Percentiles rank a stretch among this genome's conserved stretches.
These are phyloP conservation scores for Termitomyces sp. DNA, from an alignment of 768 basidiomycete species.

Conservation along the genomic window DNA sequence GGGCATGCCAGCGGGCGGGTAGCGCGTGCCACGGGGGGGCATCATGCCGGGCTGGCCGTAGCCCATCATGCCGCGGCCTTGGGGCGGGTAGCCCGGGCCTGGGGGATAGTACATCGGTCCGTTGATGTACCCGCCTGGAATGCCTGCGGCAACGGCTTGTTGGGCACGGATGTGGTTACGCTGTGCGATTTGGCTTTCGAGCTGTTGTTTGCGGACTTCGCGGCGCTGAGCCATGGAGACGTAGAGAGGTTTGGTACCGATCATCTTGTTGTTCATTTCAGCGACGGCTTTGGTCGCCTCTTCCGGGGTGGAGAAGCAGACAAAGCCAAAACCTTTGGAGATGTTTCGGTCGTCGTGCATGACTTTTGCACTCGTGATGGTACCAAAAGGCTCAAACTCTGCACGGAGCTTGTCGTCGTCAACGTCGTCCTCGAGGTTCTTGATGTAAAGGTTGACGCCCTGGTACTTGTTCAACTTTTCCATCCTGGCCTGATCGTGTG, in stretches of 20 bases:
- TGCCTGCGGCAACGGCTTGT: conserved; percentile 84
- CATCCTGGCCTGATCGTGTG: conserved; percentile 93
- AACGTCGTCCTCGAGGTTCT: conserved; percentile 97
- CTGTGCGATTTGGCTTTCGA: conserved; percentile 98
- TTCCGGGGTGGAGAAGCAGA: conserved; percentile 97
- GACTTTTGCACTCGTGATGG: conserved; percentile 97
- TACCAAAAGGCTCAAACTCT: conserved; percentile 96
- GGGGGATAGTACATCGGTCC: conserved; percentile 85
- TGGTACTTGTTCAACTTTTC: conserved; percentile 98
- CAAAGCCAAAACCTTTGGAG: conserved; percentile 97
- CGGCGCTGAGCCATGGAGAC: conserved; percentile 98
- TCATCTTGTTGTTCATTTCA: conserved; percentile 99
- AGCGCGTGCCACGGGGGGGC: conserved; percentile 58
- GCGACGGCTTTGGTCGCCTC: conserved; percentile 99
- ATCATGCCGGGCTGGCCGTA: conserved; percentile 83
- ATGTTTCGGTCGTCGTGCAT: conserved; percentile 95
- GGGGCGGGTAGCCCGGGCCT: conserved; percentile 75
- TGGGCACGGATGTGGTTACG: conserved; percentile 96
- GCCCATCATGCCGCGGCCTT: conserved; percentile 72
- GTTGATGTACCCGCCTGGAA: conserved; percentile 80
- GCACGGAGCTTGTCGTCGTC: conserved; percentile 95
- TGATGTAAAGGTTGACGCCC: conserved; percentile 99
- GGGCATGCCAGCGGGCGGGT: conserved; percentile 6
- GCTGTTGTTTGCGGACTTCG: conserved; percentile 95
- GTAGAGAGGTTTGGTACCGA: conserved; percentile 96